Evolutionary conservation across 208 protist genomes (phyloP).

Genomic region (Crithidia expoeki): DNA sequence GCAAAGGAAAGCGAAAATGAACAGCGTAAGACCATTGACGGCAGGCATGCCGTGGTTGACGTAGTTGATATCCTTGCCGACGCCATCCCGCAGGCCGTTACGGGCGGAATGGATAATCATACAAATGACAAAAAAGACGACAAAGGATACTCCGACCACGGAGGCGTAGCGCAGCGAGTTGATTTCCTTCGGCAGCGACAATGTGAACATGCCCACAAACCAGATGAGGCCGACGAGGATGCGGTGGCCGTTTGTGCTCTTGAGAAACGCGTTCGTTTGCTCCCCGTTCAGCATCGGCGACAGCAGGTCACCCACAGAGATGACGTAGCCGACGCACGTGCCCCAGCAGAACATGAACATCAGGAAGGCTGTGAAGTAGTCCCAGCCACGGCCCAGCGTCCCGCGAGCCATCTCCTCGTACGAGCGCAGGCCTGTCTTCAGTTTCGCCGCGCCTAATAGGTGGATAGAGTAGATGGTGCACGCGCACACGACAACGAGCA

Average conservation of each 20-base stretch:
- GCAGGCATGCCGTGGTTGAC: constrained; percentile 43
- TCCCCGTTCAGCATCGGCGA: constrained; percentile 46
- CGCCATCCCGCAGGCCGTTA: constrained; percentile 45
- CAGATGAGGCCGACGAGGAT: constrained; percentile 57
- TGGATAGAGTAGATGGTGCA: constrained; percentile 84
- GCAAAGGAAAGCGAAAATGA: constrained; percentile 83
- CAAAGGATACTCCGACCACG: constrained; percentile 69
- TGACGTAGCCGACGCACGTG: constrained; percentile 79
- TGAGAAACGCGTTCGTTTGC: constrained; percentile 47
- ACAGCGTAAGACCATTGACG: constrained; percentile 68
- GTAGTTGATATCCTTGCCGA: constrained; percentile 42
- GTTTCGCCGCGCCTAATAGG: constrained; percentile 56
- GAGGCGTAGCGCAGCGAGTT: constrained; percentile 87
- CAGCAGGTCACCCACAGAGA: constrained; percentile 72
- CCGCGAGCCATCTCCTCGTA: constrained; percentile 80
- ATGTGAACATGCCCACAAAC: constrained; percentile 67
- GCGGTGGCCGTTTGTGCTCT: constrained; percentile 45
- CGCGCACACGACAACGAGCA: constrained; percentile 50
- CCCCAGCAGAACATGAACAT: constrained; percentile 89
- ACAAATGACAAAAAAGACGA: constrained; percentile 80
- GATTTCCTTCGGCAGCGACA: constrained; percentile 86
- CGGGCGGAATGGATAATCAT: constrained; percentile 68
- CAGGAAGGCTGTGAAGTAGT: constrained; percentile 73
- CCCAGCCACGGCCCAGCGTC: constrained; percentile 65
- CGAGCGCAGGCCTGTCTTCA: constrained; percentile 71